Percentiles rank a stretch among this genome's conserved stretches.
Evolutionary conservation across 805 yeast genomes (phyloP).

Genomic region (Myxozyma nipponensis): DNA sequence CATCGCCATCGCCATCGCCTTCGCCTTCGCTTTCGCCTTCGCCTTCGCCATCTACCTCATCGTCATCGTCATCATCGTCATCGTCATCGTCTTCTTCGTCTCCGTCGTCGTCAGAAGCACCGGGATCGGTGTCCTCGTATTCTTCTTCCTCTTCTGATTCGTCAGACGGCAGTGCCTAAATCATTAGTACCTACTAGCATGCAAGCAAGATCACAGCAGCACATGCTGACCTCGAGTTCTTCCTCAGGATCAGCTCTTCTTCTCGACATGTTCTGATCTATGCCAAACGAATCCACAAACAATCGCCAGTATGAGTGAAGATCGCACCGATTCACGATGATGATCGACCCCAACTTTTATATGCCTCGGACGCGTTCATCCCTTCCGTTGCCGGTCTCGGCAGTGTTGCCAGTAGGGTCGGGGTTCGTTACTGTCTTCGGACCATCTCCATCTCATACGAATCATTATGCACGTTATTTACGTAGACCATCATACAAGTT

Average conservation of each 20-base stretch:
- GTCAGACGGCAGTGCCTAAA: constrained; percentile 27
- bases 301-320: not conserved
- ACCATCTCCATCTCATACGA: too few relatives aligned
- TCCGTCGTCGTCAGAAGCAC: constrained; percentile 19
- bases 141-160: constrained; percentile 28
- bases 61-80: constrained; percentile 17
- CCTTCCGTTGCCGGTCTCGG: too few relatives aligned
- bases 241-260: constrained; percentile 27
- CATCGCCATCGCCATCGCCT: constrained; percentile 3
- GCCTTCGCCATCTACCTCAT: constrained; percentile 25
- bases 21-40: constrained; percentile 15
- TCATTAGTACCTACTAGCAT: not conserved
- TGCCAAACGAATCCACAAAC: not conserved
- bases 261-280: constrained; percentile 12
- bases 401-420: too few relatives aligned
- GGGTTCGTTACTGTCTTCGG: too few relatives aligned
- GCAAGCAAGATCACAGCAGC: not conserved
- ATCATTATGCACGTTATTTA: too few relatives aligned
- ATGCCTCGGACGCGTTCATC: too few relatives aligned
- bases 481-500: too few relatives aligned
- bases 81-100: constrained; percentile 26
- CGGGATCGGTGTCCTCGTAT: constrained; percentile 28
- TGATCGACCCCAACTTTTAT: too few relatives aligned
- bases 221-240: constrained; percentile 23
- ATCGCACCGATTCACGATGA: not conserved